Conservation (phyloP, 306 rosid genomes). For the Prunus salicina region DNA sequence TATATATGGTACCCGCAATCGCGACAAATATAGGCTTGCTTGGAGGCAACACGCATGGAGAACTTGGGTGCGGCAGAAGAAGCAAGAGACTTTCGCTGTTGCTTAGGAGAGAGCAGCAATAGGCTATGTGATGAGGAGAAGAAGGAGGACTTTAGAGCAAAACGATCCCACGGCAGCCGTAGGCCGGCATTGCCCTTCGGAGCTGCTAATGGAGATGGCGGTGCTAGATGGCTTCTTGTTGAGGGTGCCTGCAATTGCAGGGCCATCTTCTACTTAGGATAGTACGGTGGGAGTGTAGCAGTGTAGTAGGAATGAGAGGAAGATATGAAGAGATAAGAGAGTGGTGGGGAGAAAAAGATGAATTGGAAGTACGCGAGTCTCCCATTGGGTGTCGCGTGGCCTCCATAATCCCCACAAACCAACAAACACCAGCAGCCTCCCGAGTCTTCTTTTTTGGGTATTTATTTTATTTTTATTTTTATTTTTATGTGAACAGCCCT, state of each 20-base stretch:
- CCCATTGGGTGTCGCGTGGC: conserved; percentile 31
- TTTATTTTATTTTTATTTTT: too few relatives aligned
- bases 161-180: conserved; percentile 26
- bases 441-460: background rate
- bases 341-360: background rate
- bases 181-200: conserved; percentile 38
- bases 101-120: conserved; percentile 31
- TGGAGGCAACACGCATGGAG: conserved; percentile 89
- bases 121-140: conserved; percentile 47
- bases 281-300: background rate
- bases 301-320: background rate
- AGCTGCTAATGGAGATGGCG: conserved; percentile 25
- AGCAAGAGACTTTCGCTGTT: conserved; percentile 15
- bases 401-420: conserved; percentile 20
- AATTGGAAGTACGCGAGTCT: background rate
- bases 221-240: conserved; percentile 20
- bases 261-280: conserved; percentile 35
- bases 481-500: too few relatives aligned
- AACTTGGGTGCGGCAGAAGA: conserved; percentile 47
- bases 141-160: conserved; percentile 48
- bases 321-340: conserved; percentile 27
- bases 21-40: conserved; percentile 85
- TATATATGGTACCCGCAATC: conserved; percentile 79
- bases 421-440: background rate
- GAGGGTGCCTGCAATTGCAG: conserved; percentile 44